Evolutionary conservation across 192 early-diverging fungal genomes (phyloP), one percentile per base, ranked within the genome.

Genomic region (Backusella australiensis): DNA sequence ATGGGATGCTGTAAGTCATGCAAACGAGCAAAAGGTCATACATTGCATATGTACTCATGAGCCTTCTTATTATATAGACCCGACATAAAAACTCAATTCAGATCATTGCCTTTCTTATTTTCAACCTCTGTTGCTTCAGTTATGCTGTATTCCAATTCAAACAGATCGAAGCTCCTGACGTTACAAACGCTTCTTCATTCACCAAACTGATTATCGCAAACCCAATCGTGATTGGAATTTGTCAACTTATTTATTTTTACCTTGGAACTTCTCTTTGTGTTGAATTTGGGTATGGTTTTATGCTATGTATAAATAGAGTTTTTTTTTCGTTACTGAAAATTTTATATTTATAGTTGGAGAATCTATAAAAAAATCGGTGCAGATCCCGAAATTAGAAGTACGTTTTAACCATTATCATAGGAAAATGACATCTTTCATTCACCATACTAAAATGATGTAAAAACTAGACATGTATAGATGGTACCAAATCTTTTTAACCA

Each of bases 401-500:
- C 81, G 77, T 70, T 75, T 26, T 15, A 12, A 32, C 41, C 63
- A 8, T 77, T 9, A 46, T 74, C 23, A 44, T 36, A 36, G 6
- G 15, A 26, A 34, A 36, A 34, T 14, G 23, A 34, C 67, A 44
- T 36, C 44, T 32, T 52, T 76, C 3, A 46, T 15, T 69, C 19
- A 19, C 52, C 29, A 29, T 59, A 69, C 26, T 35, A 56, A 71
- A 72, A 49, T 41, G 12, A 36, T 71, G 6, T 56, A 75, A 15
- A 32, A 35, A 69, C 46, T 70, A 89, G 87, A 72, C 42, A 87
- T 89, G 87, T 90, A 87, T 69, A 83, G 88, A 59, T 82, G 85
- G 36, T 94, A 94, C 80, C 93, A 95, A 66, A 89, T 96, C 72
- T 94, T 94, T 73, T 76, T 96, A 67, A 83, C 94, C 71, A 81